Conservation (phyloP, 1,139 yeast genomes). For the Protomyces lactucae-debilis region DNA sequence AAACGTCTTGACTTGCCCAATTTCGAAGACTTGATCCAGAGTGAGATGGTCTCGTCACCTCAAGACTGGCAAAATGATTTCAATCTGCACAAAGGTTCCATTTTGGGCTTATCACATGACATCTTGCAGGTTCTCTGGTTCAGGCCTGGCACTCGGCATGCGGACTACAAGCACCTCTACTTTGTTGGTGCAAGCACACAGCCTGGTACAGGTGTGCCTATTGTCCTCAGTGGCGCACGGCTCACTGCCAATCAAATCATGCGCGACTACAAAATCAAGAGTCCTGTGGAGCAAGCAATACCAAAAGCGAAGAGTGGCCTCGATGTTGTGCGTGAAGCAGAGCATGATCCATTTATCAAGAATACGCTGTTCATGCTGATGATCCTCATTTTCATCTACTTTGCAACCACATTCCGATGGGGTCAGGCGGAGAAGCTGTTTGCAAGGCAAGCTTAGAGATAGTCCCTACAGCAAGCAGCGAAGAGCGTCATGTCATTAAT, state of each 20-base stretch:
- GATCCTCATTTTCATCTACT: neutral
- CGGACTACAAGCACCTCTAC: constrained; percentile 14
- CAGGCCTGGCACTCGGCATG: constrained; percentile 22
- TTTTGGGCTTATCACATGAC: constrained; percentile 27
- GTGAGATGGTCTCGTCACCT: constrained; percentile 23
- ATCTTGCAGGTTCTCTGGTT: constrained; percentile 26
- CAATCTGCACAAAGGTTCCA: constrained; percentile 21
- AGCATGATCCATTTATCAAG: constrained; percentile 7
- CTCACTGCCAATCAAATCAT: constrained; percentile 17
- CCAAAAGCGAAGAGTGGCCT: constrained; percentile 12
- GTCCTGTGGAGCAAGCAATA: constrained; percentile 8
- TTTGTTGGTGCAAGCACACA: constrained; percentile 28
- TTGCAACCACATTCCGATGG: neutral
- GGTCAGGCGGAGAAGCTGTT: neutral
- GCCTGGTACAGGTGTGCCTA: constrained; percentile 28
- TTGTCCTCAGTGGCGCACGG: constrained; percentile 25
- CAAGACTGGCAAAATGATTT: constrained; percentile 24
- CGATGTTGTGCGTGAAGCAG: constrained; percentile 4
- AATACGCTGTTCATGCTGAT: constrained; percentile 7
- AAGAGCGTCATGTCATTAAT: neutral
- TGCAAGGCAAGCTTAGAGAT: neutral
- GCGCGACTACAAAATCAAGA: constrained; percentile 9
- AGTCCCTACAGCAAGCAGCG: neutral
- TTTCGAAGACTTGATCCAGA: constrained; percentile 11
- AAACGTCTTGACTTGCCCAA: constrained; percentile 11